phyloP scores from a whole-genome alignment of 768 basidiomycete species.

The Lactarius quietus region DNA sequence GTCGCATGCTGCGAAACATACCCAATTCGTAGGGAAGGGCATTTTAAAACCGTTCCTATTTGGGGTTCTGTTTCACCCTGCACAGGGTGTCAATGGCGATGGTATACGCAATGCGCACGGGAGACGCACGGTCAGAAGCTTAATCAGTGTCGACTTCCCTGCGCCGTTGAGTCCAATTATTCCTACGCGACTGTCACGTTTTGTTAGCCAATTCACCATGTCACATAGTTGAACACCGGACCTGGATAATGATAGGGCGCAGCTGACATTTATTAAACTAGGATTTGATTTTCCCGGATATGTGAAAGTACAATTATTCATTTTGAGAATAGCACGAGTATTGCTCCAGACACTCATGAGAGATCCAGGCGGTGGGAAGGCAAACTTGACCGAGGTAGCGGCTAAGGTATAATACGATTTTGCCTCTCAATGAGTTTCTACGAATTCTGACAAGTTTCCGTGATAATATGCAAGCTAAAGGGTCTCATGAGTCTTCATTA shows the following conservation, averaged over 20 bases:
- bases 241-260: constrained; percentile 92
- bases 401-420: constrained; percentile 96
- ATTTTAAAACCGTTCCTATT: constrained; percentile 89
- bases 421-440: constrained; percentile 86
- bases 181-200: constrained; percentile 69
- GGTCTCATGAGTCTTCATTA: constrained; percentile 4
- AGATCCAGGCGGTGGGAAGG: constrained; percentile 93
- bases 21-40: constrained; percentile 88
- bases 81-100: not conserved
- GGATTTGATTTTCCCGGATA: constrained; percentile 83
- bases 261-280: constrained; percentile 83
- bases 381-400: constrained; percentile 89
- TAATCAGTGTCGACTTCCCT: constrained; percentile 94
- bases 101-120: constrained; percentile 8
- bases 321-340: constrained; percentile 93
- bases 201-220: constrained; percentile 30
- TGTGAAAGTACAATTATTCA: constrained; percentile 87
- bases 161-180: constrained; percentile 93
- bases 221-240: constrained; percentile 28
- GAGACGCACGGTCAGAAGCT: constrained; percentile 73
- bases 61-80: constrained; percentile 92
- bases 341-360: constrained; percentile 97
- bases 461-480: constrained; percentile 85
- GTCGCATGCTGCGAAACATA: constrained; percentile 99
- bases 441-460: constrained; percentile 89